These are phyloP conservation scores for Mangifera indica DNA, from an alignment of 345 rosid species.

Conservation along the genomic window DNA sequence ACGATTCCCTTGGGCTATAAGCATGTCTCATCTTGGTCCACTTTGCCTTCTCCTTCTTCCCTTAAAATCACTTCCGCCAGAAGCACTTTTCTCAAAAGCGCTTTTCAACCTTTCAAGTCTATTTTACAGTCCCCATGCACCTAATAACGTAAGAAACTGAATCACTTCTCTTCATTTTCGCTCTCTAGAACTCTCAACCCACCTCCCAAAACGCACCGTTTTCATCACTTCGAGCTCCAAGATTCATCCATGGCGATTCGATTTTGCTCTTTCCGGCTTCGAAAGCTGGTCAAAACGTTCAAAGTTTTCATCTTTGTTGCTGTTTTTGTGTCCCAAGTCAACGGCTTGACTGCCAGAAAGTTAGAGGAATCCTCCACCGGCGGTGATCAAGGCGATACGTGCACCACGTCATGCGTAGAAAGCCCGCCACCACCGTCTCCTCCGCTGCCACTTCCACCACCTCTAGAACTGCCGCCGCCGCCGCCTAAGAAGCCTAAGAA, in stretches of 20 bases:
- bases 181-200: conserved; percentile 1
- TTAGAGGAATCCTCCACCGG: conserved; percentile 34
- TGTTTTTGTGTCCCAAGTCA: neutral
- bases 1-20: conserved; percentile 21
- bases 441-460: conserved; percentile 31
- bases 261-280: neutral
- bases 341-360: conserved; percentile 26
- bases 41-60: conserved; percentile 6
- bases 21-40: conserved; percentile 24
- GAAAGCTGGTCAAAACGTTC: neutral
- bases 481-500: too few relatives aligned
- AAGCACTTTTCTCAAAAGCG: neutral
- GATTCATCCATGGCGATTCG: conserved; percentile 4
- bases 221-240: neutral
- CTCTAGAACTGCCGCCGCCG: conserved; percentile 30
- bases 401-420: conserved; percentile 38
- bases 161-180: neutral
- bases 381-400: conserved; percentile 33
- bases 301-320: conserved; percentile 11
- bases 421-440: conserved; percentile 35
- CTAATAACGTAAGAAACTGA: conserved; percentile 21
- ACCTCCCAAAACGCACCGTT: neutral
- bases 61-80: neutral
- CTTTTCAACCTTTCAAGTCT: neutral
- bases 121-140: conserved; percentile 27